Base-by-base conservation (phyloP, 192 early-diverging fungal genomes). In the Coemansia sp. region DNA sequence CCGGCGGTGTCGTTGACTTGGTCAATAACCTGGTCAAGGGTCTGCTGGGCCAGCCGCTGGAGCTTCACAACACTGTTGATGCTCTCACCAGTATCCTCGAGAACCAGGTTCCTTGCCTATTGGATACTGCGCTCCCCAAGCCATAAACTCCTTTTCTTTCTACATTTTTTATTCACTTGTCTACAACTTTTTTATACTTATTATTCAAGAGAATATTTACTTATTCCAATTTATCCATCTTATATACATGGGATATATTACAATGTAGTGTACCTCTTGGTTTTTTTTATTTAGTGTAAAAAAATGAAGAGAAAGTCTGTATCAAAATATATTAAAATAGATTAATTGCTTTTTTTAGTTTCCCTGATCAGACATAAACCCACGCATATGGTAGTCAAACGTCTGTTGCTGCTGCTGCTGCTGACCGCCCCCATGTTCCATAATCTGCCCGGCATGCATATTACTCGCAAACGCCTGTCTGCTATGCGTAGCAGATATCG, bases 11-110 rank as follows among this genome's bases (percentile, higher is more conserved):
- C 23, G 11, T 78, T 20, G 66, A 68, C 39, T 11, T 64, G 0
- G 75, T 78, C 62, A 72, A 62, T 65, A 72, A 72, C 62, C 59
- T 78, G 3, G 69, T 72, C 67, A 72, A 66, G 56, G 75, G 70
- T 22, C 75, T 78, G 0, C 48, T 72, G 11, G 69, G 69, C 11
- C 39, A 55, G 51, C 62, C 65, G 0, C 59, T 78, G 14, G 70
- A 78, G 22, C 69, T 72, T 8, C 66, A 71, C 47, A 49, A 49
- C 47, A 67, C 74, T 14, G 68, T 76, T 4, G 65, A 70, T 54
- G 74, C 68, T 0, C 29, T 76, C 4, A 70, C 61, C 23, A 51
- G 58, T 46, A 76, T 76, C 47, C 68, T 76, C 3, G 57, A 67
- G 58, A 71, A 67, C 58, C 74, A 76, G 65, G 74, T 76, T 25